Conservation (phyloP, 179 eudicot species). For the Drosera spatulata region DNA sequence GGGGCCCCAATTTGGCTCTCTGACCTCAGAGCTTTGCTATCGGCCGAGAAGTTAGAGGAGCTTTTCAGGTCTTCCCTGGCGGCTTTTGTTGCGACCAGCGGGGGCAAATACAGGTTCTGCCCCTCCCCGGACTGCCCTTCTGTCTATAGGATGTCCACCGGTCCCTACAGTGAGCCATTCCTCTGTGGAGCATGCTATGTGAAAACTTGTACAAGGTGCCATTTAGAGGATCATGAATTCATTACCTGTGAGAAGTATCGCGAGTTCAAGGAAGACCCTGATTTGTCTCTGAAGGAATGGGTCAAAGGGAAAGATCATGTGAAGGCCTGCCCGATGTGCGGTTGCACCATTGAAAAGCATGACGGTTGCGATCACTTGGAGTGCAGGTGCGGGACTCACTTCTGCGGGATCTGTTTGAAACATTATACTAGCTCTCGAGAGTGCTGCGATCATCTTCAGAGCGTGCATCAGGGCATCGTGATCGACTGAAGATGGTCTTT, state of each 20-base stretch:
- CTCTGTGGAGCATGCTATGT: constrained; percentile 74
- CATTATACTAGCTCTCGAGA: constrained; percentile 38
- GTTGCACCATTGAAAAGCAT: constrained; percentile 69
- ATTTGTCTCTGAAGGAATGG: constrained; percentile 72
- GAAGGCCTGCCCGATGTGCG: constrained; percentile 62
- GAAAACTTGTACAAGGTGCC: constrained; percentile 77
- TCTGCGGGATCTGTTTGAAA: constrained; percentile 88
- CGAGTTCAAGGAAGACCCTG: constrained; percentile 80
- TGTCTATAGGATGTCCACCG: constrained; percentile 41
- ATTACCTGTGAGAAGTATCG: constrained; percentile 70
- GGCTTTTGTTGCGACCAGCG: constrained; percentile 55
- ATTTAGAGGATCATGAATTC: constrained; percentile 65
- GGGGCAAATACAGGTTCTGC: constrained; percentile 58
- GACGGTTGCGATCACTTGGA: constrained; percentile 91
- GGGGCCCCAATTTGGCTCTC: constrained; percentile 36
- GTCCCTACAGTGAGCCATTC: constrained; percentile 33
- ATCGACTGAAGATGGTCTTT: too few relatives aligned
- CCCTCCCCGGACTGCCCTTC: constrained; percentile 97
- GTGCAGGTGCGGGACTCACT: constrained; percentile 77
- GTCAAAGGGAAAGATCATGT: constrained; percentile 63
- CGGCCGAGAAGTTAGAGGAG: constrained; percentile 60
- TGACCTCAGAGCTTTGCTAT: constrained; percentile 46
- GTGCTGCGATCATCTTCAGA: constrained; percentile 65
- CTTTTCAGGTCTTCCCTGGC: constrained; percentile 70
- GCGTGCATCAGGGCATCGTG: constrained; percentile 41